Conservation (phyloP, 345 rosid species). For the Mangifera indica region DNA sequence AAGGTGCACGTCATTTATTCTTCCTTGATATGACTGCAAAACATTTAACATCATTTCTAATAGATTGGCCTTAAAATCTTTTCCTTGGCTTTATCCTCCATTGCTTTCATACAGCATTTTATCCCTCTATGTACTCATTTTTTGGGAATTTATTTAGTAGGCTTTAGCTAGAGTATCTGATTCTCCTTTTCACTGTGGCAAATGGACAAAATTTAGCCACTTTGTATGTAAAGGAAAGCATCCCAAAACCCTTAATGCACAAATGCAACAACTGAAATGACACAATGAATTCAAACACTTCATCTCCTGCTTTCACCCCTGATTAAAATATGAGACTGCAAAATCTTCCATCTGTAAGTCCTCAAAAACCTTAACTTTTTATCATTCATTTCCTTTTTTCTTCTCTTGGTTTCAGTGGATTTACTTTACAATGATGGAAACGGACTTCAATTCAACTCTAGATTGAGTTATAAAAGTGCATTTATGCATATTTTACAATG, state of each 20-base stretch:
- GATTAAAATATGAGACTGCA: neutral
- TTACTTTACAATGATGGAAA: too few relatives aligned
- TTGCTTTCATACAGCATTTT: slow-evolving; percentile 15
- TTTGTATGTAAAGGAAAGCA: neutral
- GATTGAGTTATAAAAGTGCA: too few relatives aligned
- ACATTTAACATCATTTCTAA: neutral
- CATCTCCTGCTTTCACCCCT: neutral
- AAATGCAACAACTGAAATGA: neutral
- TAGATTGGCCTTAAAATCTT: neutral
- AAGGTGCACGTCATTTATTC: neutral
- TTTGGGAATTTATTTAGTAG: slow-evolving; percentile 6
- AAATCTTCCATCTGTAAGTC: neutral
- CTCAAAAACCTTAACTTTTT: neutral
- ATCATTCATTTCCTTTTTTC: too few relatives aligned
- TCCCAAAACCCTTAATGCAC: neutral
- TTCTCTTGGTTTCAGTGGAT: too few relatives aligned
- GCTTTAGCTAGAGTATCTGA: slow-evolving; percentile 22
- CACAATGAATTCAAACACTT: neutral
- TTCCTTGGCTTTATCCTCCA: slow-evolving; percentile 12
- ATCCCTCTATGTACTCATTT: neutral
- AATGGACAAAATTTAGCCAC: slow-evolving; percentile 20
- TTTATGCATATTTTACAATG: too few relatives aligned
- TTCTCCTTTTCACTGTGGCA: slow-evolving; percentile 13
- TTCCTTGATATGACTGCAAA: too few relatives aligned
- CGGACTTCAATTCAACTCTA: too few relatives aligned